A percentile compares a stretch with the other conserved stretches of the same genome.
Evolutionary conservation across 495 filamentous ascomycete species (phyloP).

Genomic region (Talaromyces nanjingensis): DNA sequence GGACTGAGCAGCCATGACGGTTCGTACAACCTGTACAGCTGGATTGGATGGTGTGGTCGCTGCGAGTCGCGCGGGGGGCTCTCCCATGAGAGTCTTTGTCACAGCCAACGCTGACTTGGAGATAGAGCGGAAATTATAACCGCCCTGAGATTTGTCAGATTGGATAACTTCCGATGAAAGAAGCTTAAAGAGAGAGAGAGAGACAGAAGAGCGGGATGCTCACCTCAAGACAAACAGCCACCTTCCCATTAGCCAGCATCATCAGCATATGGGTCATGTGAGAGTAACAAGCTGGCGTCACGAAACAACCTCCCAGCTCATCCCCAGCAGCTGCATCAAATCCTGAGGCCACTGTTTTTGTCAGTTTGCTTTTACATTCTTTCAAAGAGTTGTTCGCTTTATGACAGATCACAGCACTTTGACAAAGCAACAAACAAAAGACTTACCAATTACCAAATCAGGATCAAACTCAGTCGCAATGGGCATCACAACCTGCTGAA

Average conservation of each 20-base stretch:
- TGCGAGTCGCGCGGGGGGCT: slow-evolving; percentile 73
- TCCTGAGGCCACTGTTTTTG: slow-evolving; percentile 67
- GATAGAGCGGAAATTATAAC: slow-evolving; percentile 90
- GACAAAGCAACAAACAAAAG: not conserved
- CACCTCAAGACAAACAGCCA: slow-evolving; percentile 83
- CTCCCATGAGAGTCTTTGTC: slow-evolving; percentile 86
- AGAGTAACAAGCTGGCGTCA: slow-evolving; percentile 84
- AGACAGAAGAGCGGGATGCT: not conserved
- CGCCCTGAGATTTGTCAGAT: slow-evolving; percentile 46
- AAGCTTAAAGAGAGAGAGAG: not conserved
- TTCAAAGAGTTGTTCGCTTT: not conserved
- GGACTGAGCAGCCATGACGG: slow-evolving; percentile 50
- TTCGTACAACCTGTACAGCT: slow-evolving; percentile 43
- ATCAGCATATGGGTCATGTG: slow-evolving; percentile 99
- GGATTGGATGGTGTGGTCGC: slow-evolving; percentile 32
- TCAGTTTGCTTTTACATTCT: not conserved
- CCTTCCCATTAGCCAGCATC: slow-evolving; percentile 84
- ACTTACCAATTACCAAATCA: slow-evolving; percentile 76
- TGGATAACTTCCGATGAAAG: not conserved
- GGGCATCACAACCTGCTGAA: slow-evolving; percentile 96
- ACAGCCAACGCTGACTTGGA: slow-evolving; percentile 88
- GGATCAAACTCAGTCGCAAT: slow-evolving; percentile 89
- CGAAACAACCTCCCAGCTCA: slow-evolving; percentile 83
- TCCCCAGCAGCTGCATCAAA: slow-evolving; percentile 96
- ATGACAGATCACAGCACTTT: not conserved